Conservation (phyloP, 1,284 basidiomycete species). For the Gastroboletus turbinatus region DNA sequence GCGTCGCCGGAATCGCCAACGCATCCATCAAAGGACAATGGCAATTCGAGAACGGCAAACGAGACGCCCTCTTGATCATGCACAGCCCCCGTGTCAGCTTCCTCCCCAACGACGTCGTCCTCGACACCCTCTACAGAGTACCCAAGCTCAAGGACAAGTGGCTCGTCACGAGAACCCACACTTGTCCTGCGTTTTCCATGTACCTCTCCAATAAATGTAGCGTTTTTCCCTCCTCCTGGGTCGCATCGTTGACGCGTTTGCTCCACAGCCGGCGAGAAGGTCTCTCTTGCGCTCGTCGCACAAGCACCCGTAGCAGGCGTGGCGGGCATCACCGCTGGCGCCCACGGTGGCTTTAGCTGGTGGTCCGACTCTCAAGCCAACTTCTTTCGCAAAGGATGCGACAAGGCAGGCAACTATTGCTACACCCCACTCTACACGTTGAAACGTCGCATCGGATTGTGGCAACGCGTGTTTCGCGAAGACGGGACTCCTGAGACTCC, state of each 20-base stretch:
- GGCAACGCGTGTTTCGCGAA: conserved; percentile 14
- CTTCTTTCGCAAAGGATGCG: conserved; percentile 20
- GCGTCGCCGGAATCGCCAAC: conserved; percentile 19
- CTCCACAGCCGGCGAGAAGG: conserved; percentile 21
- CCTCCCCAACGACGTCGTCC: conserved; percentile 16
- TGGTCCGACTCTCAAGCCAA: conserved; percentile 14
- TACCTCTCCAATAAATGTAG: conserved; percentile 31
- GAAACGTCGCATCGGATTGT: conserved; percentile 11
- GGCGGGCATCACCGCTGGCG: conserved; percentile 9
- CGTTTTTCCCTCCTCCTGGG: background rate
- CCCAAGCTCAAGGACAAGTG: conserved; percentile 23
- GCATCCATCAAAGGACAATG: conserved; percentile 29
- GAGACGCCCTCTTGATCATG: conserved; percentile 30
- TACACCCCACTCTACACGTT: conserved; percentile 28
- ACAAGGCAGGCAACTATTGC: conserved; percentile 11
- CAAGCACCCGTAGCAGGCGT: conserved; percentile 7
- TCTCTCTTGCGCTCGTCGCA: conserved; percentile 23
- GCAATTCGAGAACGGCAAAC: conserved; percentile 28
- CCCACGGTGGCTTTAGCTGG: conserved; percentile 13
- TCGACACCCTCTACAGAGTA: conserved; percentile 21
- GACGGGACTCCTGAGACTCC: background rate
- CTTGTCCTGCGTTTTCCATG: conserved; percentile 30
- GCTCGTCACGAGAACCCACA: conserved; percentile 24
- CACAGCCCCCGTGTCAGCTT: conserved; percentile 19
- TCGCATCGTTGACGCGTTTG: background rate